Base-by-base conservation (phyloP, 495 filamentous ascomycete species). In the Penicillium taxi region DNA sequence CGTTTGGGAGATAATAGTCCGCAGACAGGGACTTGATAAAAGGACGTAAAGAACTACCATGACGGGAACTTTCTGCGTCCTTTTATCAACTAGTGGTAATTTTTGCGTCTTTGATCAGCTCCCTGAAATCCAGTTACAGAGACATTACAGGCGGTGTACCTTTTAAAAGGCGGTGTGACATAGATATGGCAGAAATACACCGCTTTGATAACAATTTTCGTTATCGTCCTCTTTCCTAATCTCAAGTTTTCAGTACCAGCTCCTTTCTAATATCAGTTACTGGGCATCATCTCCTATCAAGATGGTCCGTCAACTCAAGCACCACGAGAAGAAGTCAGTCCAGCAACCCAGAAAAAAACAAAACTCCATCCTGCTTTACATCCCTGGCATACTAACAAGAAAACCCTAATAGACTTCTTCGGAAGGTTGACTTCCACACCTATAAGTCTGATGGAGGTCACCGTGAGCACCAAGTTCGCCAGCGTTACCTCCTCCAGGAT, bases 361-460 rank as follows among this genome's bases (percentile, higher is more conserved):
- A 24, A 1, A 9, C 0, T 7, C 12, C 2, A 14, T n/a, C 14
- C 16, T 16, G 11, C 9, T 5, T 18, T 6, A 8, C 32, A 28
- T 37, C n/a, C 21, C 29, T 25, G 23, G 23, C 23, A 25, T 6
- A 28, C 15, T n/a, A 5, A 9, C 15, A n/a, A 28, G 26, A 28
- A 12, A 13, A 13, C 26, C 4, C 4, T 23, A 1, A 29, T 12
- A 75, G 70, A 57, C 74, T 86, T 50, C 80, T 96, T 56, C 77
- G 79, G 39, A 98, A 96, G 67, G 87, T 93, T 60, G 87, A 98
- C 62, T 91, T 98, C 66, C 78, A 86, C 48, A 89, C 81, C 55
- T 96, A 90, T 72, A 86, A 87, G 64, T 80, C 80, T 52, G 90
- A 98, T 66, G 72, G 80, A 53, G 65, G 73, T 45, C 93, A 98